Conservation (phyloP, 257 asterid species). For the Paulownia fortunei region DNA sequence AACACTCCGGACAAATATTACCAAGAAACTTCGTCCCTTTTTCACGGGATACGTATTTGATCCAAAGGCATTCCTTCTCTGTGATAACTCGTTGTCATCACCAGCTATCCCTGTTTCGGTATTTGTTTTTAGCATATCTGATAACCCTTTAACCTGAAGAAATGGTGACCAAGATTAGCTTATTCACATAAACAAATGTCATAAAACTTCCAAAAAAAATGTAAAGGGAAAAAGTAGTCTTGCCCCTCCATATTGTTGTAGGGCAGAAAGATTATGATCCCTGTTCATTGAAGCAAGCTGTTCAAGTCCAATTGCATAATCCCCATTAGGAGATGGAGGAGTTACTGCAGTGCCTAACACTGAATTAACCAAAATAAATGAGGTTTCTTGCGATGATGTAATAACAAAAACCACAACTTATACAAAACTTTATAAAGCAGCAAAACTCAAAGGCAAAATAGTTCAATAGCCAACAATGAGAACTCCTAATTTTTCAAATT, state of each 20-base stretch:
- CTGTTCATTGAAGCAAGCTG: conserved; percentile 80
- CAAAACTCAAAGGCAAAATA: not conserved
- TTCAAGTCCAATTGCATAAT: conserved; percentile 69
- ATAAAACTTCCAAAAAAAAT: not conserved
- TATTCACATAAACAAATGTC: not conserved
- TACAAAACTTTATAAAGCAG: conserved; percentile 1
- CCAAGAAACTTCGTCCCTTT: conserved; percentile 86
- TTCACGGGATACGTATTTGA: conserved; percentile 91
- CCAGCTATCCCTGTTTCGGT: conserved; percentile 67
- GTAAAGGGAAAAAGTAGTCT: conserved; percentile 33
- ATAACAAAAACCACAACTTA: not conserved
- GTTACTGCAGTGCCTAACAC: conserved; percentile 71
- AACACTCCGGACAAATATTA: conserved; percentile 34
- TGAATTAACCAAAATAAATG: conserved; percentile 38
- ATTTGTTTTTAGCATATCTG: conserved; percentile 70
- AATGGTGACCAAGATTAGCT: conserved; percentile 20
- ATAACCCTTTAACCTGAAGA: conserved; percentile 72
- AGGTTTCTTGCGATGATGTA: conserved; percentile 17
- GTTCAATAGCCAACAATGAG: not conserved
- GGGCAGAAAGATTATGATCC: conserved; percentile 68
- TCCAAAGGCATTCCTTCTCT: conserved; percentile 70
- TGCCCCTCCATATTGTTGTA: conserved; percentile 90
- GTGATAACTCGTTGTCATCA: conserved; percentile 54
- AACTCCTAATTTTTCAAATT: conserved; percentile 3
- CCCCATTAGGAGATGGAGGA: conserved; percentile 69